Evolutionary conservation across 345 rosid genomes (phyloP), one percentile per base, ranked within the genome.

Genomic region (Arabis alpina): DNA sequence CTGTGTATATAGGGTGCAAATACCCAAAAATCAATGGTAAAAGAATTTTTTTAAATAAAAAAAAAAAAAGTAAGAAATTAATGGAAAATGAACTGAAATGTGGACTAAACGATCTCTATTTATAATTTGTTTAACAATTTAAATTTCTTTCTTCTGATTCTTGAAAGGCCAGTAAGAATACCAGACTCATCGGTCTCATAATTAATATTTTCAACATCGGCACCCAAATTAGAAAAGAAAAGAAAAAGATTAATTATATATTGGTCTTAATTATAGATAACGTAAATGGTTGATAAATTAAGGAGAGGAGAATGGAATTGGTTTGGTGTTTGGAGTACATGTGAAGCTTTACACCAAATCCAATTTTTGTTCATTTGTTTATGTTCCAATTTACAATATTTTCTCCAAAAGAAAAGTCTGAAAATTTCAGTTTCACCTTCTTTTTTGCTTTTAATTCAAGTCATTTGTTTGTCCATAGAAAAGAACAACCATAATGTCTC

Each of bases 391-490:
- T 58, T 4, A 25, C 15, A 41, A 28, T 56, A 58, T 50, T 19
- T 43, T 50, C 28, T 42, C 54, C 28, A 19, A 42, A 61, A 16
- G 56, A 68, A 53, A 66, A 61, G 58, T 68, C 10, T 61, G 64
- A 45, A 49, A 57, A 75, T 2, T 3, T 75, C 79, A 68, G 79
- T 76, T 76, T 62, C 79, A 69, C 79, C 75, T 48, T 76, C 79
- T 55, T 63, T 70, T 76, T 69, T 76, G 79, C 75, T 76, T 76
- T 76, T 69, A 51, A 4, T 68, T 76, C 70, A 76, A 76, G 79
- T 62, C 65, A 62, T 48, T 30, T 10, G 12, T 68, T 55, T 66
- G 57, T 53, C 36, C 43, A 60, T 15, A 34, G 55, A 50, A 51
- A 36, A 36, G 2, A 5, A 36, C 2, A 58, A n/a, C 2, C 45